phyloP scores from a whole-genome alignment of 805 yeast genomes.

The Sugiyamaella qingdaonensis region DNA sequence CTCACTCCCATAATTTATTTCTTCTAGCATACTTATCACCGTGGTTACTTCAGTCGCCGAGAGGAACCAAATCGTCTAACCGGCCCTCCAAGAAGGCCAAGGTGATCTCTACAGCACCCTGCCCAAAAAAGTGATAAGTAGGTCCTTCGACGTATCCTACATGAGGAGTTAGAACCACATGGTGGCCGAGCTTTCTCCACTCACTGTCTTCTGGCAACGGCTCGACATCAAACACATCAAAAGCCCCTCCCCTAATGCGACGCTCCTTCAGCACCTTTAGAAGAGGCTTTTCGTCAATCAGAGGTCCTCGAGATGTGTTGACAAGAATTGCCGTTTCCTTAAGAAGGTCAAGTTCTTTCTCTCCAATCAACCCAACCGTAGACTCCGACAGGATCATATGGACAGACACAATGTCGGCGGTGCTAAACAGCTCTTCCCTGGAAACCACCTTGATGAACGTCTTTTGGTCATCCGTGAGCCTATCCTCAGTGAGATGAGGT shows the following conservation, averaged over 20 bases:
- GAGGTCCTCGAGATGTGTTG: constrained; percentile 24
- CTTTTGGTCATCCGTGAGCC: constrained; percentile 10
- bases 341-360: constrained; percentile 17
- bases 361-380: constrained; percentile 15
- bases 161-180: constrained; percentile 24
- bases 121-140: constrained; percentile 10
- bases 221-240: constrained; percentile 23
- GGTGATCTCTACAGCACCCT: constrained; percentile 17
- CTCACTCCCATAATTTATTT: too few species aligned
- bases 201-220: constrained; percentile 21
- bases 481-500: constrained; percentile 18
- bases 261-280: constrained; percentile 14
- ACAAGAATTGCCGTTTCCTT: constrained; percentile 22
- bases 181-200: constrained; percentile 15
- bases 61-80: constrained; percentile 1
- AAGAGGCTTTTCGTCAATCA: constrained; percentile 22
- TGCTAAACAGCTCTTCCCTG: constrained; percentile 18
- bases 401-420: constrained; percentile 22
- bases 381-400: constrained; percentile 18
- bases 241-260: constrained; percentile 23
- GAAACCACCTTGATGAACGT: constrained; percentile 11
- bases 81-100: constrained; percentile 6
- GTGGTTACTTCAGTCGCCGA: neutral
- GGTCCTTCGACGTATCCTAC: constrained; percentile 19
- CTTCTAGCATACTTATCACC: neutral